A percentile compares a stretch with the other conserved stretches of the same genome.
phyloP scores from a whole-genome alignment of 352 stramenopile genomes.

The Plasmopara halstedii region DNA sequence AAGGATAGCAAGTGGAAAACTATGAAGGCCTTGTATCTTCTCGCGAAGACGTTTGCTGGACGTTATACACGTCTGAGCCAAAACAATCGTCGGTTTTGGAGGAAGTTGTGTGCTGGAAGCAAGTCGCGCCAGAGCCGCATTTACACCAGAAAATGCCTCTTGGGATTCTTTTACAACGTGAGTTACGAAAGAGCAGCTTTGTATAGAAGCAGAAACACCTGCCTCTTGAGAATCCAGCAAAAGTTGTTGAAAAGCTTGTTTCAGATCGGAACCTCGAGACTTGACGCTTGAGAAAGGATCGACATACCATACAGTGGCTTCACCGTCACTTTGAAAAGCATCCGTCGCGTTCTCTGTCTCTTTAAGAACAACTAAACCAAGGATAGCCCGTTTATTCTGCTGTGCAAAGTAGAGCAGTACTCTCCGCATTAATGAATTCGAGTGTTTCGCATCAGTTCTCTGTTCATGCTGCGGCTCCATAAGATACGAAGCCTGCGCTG shows the following conservation, averaged over 20 bases:
- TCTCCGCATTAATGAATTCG: constrained; percentile 33
- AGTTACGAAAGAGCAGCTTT: constrained; percentile 46
- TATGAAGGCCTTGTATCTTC: constrained; percentile 85
- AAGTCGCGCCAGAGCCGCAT: constrained; percentile 78
- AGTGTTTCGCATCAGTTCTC: constrained; percentile 1
- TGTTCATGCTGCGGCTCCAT: constrained; percentile 24
- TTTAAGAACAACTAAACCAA: constrained; percentile 40
- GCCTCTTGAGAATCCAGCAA: constrained; percentile 32
- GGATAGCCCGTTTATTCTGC: constrained; percentile 54
- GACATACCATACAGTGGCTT: constrained; percentile 59
- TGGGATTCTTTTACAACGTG: constrained; percentile 74
- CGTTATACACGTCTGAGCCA: constrained; percentile 62
- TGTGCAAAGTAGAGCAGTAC: constrained; percentile 69
- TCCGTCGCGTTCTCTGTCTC: constrained; percentile 25
- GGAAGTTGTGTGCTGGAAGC: constrained; percentile 74
- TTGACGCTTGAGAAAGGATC: constrained; percentile 55
- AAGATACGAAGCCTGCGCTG: constrained; percentile 55
- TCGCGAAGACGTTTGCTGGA: constrained; percentile 60
- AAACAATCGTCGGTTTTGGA: constrained; percentile 79
- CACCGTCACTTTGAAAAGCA: constrained; percentile 22
- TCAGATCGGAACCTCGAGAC: constrained; percentile 40
- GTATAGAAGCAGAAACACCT: constrained; percentile 23
- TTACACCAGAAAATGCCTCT: constrained; percentile 79
- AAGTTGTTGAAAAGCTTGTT: constrained; percentile 47
- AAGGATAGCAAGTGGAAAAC: constrained; percentile 89